Evolutionary conservation across 2,329 filamentous ascomycete species (phyloP).

Genomic region (Chaetomium strumarium): DNA sequence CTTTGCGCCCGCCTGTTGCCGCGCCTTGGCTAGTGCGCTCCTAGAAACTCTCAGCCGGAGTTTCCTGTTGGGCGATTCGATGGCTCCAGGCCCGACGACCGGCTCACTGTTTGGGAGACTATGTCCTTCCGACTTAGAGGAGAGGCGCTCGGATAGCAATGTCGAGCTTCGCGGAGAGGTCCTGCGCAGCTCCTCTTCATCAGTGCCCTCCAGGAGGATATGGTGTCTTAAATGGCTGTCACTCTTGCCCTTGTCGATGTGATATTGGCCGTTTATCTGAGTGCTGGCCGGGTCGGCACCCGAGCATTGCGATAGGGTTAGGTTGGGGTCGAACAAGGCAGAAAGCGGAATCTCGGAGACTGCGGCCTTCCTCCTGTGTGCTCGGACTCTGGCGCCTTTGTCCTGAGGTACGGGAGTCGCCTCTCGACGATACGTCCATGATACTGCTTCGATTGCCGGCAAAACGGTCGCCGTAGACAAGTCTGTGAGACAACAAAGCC

Average conservation of each 20-base stretch:
- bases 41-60: slow-evolving; percentile 20
- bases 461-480: background rate
- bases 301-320: background rate
- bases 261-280: no score
- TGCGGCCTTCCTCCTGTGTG: slow-evolving; percentile 8
- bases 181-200: background rate
- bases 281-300: background rate
- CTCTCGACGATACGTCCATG: background rate
- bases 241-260: background rate
- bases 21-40: slow-evolving; percentile 16
- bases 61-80: slow-evolving; percentile 2
- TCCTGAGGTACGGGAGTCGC: background rate
- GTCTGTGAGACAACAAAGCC: no score
- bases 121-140: background rate
- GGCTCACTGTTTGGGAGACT: background rate
- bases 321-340: background rate
- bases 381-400: background rate
- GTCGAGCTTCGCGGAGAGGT: background rate
- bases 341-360: background rate
- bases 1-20: background rate
- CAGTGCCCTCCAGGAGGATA: background rate
- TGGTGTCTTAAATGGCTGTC: background rate
- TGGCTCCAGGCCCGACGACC: background rate
- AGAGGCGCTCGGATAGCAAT: background rate
- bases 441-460: background rate